Percentiles rank a stretch among this genome's conserved stretches.
Evolutionary conservation across 495 filamentous ascomycete species (phyloP).

Genomic region (Neurospora sp.): DNA sequence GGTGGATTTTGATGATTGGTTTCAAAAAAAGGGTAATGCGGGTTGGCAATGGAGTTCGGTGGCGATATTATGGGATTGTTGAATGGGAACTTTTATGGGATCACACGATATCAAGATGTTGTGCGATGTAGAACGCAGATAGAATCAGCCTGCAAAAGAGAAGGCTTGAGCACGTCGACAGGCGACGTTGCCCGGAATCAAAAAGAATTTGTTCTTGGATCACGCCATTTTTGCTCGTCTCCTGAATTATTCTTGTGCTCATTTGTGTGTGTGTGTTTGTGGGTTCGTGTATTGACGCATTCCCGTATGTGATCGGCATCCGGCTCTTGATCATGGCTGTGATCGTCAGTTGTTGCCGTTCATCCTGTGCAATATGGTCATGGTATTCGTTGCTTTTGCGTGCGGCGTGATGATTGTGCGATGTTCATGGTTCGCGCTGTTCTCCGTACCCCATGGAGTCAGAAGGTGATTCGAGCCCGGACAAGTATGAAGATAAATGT

Average conservation of each 20-base stretch:
- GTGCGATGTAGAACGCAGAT: background rate
- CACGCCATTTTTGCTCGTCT: background rate
- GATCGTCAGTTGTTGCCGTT: background rate
- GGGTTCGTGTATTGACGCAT: background rate
- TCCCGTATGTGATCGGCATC: background rate
- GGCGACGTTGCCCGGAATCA: background rate
- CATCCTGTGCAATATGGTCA: background rate
- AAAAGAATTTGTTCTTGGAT: background rate
- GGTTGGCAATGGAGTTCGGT: background rate
- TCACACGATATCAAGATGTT: background rate
- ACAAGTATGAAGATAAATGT: background rate
- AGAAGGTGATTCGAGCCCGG: background rate
- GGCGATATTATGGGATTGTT: background rate
- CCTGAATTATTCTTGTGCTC: background rate
- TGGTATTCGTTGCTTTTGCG: background rate
- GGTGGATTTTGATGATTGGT: background rate
- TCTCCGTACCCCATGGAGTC: background rate
- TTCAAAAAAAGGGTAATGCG: background rate
- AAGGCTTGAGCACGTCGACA: background rate
- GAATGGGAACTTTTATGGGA: background rate
- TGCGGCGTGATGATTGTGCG: background rate
- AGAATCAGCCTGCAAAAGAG: background rate
- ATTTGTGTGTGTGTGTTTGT: background rate
- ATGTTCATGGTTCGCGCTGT: background rate
- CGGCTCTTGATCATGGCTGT: background rate